Percentiles rank a stretch among this genome's conserved stretches.
phyloP scores from a whole-genome alignment of 768 basidiomycete species.

The Coprinellus micaceus region DNA sequence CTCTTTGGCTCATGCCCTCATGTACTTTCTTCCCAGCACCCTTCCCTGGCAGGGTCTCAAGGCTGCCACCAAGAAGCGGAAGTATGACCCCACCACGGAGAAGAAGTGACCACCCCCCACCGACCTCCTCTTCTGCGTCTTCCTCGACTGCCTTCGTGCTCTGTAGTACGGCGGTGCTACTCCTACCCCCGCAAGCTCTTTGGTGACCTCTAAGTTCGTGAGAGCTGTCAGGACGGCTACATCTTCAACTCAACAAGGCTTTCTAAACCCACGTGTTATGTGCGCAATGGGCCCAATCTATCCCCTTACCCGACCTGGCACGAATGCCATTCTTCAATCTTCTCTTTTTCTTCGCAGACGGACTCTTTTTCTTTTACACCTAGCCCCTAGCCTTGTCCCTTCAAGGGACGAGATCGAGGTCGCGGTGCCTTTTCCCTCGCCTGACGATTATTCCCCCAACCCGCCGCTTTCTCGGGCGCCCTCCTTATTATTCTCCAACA shows the following conservation, averaged over 20 bases:
- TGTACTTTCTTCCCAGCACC: constrained; percentile 99
- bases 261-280: constrained; percentile 1
- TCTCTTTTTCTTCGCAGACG: constrained; percentile 34
- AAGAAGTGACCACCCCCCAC: constrained; percentile 99
- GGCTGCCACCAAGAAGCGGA: constrained; percentile 99
- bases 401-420: not conserved
- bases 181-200: constrained; percentile 99
- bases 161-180: constrained; percentile 99
- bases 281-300: not conserved
- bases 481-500: constrained; percentile 11
- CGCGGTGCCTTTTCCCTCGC: constrained; percentile 13
- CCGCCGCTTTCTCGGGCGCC: constrained; percentile 16
- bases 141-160: constrained; percentile 97
- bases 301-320: not conserved
- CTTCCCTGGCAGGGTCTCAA: constrained; percentile 99
- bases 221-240: constrained; percentile 98
- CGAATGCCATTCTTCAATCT: not conserved
- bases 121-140: constrained; percentile 95
- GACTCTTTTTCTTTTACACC: constrained; percentile 72
- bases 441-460: constrained; percentile 12
- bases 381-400: constrained; percentile 17
- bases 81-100: constrained; percentile 99
- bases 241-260: constrained; percentile 73
- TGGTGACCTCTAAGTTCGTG: constrained; percentile 95
- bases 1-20: no score